These are phyloP conservation scores for Populus simonii DNA, from an alignment of 345 rosid species.

Conservation along the genomic window DNA sequence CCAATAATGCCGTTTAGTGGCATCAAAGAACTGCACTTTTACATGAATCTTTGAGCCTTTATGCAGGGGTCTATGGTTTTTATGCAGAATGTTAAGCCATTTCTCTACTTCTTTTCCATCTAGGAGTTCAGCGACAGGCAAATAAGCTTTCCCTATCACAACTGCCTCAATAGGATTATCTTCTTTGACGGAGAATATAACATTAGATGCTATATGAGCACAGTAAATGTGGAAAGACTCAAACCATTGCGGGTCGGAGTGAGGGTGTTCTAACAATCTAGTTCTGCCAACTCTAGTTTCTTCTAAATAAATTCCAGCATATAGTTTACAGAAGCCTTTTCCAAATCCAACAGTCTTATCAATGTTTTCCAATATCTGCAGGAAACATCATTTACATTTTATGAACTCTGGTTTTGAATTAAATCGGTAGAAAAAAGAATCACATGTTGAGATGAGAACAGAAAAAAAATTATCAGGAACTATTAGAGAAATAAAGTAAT, in stretches of 20 bases:
- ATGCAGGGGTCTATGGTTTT: slow-evolving; percentile 18
- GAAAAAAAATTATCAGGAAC: too few relatives aligned
- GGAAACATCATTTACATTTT: background rate
- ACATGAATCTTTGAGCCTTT: slow-evolving; percentile 41
- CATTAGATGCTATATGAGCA: slow-evolving; percentile 46
- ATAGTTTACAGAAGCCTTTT: slow-evolving; percentile 30
- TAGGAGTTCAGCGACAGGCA: slow-evolving; percentile 38
- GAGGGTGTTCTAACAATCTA: slow-evolving; percentile 23
- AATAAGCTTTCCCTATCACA: slow-evolving; percentile 42
- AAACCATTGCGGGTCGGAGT: slow-evolving; percentile 30
- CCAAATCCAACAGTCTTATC: slow-evolving; percentile 29
- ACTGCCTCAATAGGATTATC: slow-evolving; percentile 31
- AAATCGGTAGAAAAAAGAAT: background rate
- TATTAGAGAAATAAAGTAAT: too few relatives aligned
- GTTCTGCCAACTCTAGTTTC: slow-evolving; percentile 39
- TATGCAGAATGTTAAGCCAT: slow-evolving; percentile 38
- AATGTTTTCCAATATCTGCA: slow-evolving; percentile 30
- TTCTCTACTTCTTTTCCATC: slow-evolving; percentile 34
- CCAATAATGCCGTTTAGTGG: slow-evolving; percentile 30
- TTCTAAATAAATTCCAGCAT: slow-evolving; percentile 40
- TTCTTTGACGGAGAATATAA: slow-evolving; percentile 44
- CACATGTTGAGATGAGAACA: too few relatives aligned
- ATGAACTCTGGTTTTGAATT: background rate
- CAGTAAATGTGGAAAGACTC: slow-evolving; percentile 48
- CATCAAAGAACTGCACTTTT: slow-evolving; percentile 37